Base-by-base conservation (phyloP, 139 green algal species). In the Coelastrella sp. region DNA sequence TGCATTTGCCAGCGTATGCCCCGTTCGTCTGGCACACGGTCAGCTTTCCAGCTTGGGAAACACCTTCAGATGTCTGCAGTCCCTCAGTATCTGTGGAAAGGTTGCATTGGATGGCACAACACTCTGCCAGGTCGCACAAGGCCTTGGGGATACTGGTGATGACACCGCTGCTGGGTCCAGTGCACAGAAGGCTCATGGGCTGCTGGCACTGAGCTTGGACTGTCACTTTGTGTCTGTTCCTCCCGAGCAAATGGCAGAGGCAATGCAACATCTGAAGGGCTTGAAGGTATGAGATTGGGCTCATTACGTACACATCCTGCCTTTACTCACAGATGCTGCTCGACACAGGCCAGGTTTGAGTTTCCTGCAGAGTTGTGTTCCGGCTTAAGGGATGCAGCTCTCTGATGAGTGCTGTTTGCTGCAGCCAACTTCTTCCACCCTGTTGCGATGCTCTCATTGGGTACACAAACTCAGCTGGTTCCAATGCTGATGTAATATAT, bases 1-100 rank as follows among this genome's bases (percentile, higher is more conserved):
- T 5, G 83, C 83, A 7, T 88, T 88, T 68, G 83, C 83, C 66
- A 88, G 83, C 19, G 83, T 88, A 4, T 88, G 66, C 47, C 68
- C 83, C 4, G 19, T 88, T 22, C 83, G 83, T 2, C 68, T 88
- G 19, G 4, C 14, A 22, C 47, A 4, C 0, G 68, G 83, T 4
- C 83, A 88, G 66, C 83, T 88, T 22, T 47, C 83, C n/a, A 58
- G 68, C 47, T 68, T 88, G 19, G 83, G 54, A 14, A 16, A 54
- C 17, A 20, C 19, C 14, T 88, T 88, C 56, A n/a, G 14, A 16
- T 14, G 14, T n/a, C 68, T 88, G 3, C 7, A 73, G 4, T 88
- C 83, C 4, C 83, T 88, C 5, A 68, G 13, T n/a, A 22, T 88
- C 58, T 80, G 83, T 80, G 83, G 83, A 10, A 88, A 88, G 83